Base-by-base conservation (phyloP, 345 rosid species). In the Iberis pinnata region DNA sequence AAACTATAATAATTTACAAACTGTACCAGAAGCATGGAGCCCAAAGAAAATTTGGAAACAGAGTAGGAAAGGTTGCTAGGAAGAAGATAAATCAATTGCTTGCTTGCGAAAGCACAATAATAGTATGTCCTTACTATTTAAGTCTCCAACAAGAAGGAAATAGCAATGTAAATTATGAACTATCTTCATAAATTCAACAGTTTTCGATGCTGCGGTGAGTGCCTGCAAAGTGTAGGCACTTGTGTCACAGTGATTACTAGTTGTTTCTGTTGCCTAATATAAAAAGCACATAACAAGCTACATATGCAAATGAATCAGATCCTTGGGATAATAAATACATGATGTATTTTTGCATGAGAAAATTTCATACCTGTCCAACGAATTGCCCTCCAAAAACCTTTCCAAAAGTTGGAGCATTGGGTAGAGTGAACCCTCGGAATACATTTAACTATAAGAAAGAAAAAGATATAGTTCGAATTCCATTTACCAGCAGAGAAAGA, bases 301-400 rank as follows among this genome's bases (percentile, higher is more conserved):
- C 4, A 19, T 4, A 43, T 9, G 38, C 56, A 37, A 38, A 38
- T 40, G 47, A 15, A 55, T 31, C 42, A 38, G 44, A 31, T 19
- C n/a, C 37, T 15, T 18, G 13, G 10, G 25, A 22, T 22, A 6
- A 22, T 22, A 22, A 22, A 22, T 58, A 14, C n/a, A 27, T n/a
- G n/a, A n/a, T n/a, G n/a, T n/a, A n/a, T n/a, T n/a, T n/a, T n/a
- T n/a, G n/a, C n/a, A n/a, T 8, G 32, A 60, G 16, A 36, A 46
- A 19, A 8, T 35, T n/a, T 12, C 55, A 53, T 73, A 65, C 96
- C 96, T 90, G 98, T 58, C 89, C 96, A 56, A 80, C 69, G 20
- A 92, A 77, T 66, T 92, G 95, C 60, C 98, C 96, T 37, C 98
- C 98, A 61, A 74, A 92, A 42, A 88, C 93, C 68, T 83, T 88